A percentile compares a stretch with the other conserved stretches of the same genome.
phyloP scores from a whole-genome alignment of 352 stramenopile genomes.

The Phytopythium aichiense region DNA sequence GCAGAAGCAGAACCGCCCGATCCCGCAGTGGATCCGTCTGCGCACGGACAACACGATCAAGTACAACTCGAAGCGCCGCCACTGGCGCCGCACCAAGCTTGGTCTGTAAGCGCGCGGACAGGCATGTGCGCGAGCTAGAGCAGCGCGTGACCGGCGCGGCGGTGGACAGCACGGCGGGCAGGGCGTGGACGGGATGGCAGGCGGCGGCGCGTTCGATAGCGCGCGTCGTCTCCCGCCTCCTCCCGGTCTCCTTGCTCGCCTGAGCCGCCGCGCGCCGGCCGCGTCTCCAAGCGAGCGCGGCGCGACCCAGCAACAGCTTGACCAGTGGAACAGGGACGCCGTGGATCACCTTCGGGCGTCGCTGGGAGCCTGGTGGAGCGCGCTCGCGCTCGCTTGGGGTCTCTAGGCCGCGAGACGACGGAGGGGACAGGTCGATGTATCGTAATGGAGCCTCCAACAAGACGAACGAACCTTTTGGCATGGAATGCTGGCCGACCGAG shows the following conservation, averaged over 20 bases:
- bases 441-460: conserved; percentile 7
- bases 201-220: background rate
- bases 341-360: background rate
- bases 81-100: conserved; percentile 99
- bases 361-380: background rate
- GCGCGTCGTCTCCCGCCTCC: background rate
- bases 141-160: background rate
- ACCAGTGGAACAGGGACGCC: background rate
- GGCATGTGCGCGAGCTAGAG: conserved; percentile 7
- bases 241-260: background rate
- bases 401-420: conserved; percentile 1
- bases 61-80: conserved; percentile 99
- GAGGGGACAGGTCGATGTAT: conserved; percentile 1
- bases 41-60: conserved; percentile 99
- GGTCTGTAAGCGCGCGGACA: conserved; percentile 92
- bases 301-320: background rate
- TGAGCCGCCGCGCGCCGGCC: background rate
- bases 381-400: background rate
- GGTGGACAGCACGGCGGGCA: background rate
- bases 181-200: background rate
- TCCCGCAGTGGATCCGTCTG: conserved; percentile 99
- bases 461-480: conserved; percentile 5
- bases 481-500: background rate
- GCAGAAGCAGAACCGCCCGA: conserved; percentile 99
- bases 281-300: background rate